phyloP scores from a whole-genome alignment of 345 rosid species.

The Brassica napus region Da-Ae NC_063440.1:21392001-21392500 shows the following conservation, averaged over 20 bases:
- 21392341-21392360: not conserved
- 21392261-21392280: not conserved
- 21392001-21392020: not conserved
- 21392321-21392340: not conserved
- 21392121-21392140: not conserved
- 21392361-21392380: not conserved
- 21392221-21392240: no score
- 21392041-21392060: not conserved
- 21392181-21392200: not conserved
- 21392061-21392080: no score
- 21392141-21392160: not conserved
- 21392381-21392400: not conserved
- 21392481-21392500: slow-evolving; percentile 8
- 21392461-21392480: not conserved
- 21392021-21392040: not conserved
- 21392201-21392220: not conserved
- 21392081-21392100: not conserved
- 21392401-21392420: not conserved
- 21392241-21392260: no score
- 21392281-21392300: not conserved
- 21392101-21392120: not conserved
- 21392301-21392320: not conserved
- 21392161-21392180: not conserved
- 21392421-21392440: not conserved
- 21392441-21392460: not conserved